A percentile compares a stretch with the other conserved stretches of the same genome.
Evolutionary conservation across 208 protist genomes (phyloP).

Genomic region (Phytomonas sp.): DNA sequence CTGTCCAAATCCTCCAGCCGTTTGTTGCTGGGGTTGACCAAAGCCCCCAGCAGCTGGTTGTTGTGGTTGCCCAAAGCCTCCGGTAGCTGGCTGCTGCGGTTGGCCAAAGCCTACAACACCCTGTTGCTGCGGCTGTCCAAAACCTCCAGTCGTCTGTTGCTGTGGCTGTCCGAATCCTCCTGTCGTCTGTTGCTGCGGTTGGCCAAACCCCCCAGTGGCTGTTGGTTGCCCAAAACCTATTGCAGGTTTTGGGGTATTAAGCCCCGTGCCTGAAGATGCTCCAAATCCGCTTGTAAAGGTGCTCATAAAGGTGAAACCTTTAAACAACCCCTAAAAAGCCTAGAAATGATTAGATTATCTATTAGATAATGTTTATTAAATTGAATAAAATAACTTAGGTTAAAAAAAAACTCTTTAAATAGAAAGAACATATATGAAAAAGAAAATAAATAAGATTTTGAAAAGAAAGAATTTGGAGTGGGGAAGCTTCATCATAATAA

Average conservation of each 20-base stretch:
- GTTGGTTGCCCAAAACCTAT: slow-evolving; percentile 20
- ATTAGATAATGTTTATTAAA: slow-evolving; percentile 17
- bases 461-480: not conserved
- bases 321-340: not conserved
- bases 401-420: slow-evolving; percentile 11
- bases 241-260: not conserved
- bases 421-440: not conserved
- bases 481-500: not conserved
- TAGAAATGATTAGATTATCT: slow-evolving; percentile 1
- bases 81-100: slow-evolving; percentile 12
- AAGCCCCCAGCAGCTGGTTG: slow-evolving; percentile 25
- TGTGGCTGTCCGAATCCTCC: slow-evolving; percentile 13
- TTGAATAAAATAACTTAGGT: slow-evolving; percentile 1
- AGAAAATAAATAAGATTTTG: not conserved
- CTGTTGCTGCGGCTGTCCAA: slow-evolving; percentile 20
- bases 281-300: not conserved
- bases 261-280: not conserved
- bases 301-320: not conserved
- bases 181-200: slow-evolving; percentile 14
- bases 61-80: slow-evolving; percentile 30
- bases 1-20: slow-evolving; percentile 42
- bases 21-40: slow-evolving; percentile 17
- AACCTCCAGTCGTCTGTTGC: slow-evolving; percentile 12
- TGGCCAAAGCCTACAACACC: slow-evolving; percentile 25
- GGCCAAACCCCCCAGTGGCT: slow-evolving; percentile 31